Conservation (phyloP, 495 filamentous ascomycete genomes). For the Echria macrotheca region DNA sequence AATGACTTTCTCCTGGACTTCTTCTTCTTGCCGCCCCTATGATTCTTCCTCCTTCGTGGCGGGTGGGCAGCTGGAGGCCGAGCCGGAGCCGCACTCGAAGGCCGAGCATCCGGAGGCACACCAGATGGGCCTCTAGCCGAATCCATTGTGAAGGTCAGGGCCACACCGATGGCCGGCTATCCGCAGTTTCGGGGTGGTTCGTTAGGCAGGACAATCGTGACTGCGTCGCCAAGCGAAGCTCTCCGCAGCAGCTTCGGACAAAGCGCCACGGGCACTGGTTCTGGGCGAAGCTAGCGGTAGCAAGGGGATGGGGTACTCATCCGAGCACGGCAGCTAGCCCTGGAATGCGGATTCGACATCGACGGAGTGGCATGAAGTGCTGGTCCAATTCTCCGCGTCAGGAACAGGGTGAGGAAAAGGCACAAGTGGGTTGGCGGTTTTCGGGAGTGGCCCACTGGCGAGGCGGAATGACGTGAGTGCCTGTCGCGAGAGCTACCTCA, state of each 20-base stretch:
- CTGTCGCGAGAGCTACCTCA: neutral
- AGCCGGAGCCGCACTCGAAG: neutral
- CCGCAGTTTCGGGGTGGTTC: too few relatives aligned
- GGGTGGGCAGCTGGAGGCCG: conserved; percentile 2
- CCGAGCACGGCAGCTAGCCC: neutral
- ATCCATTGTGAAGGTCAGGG: too few relatives aligned
- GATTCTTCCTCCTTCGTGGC: conserved; percentile 32
- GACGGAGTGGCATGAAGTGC: conserved; percentile 5
- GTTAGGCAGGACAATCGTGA: too few relatives aligned
- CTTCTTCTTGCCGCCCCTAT: conserved; percentile 54
- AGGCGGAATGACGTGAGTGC: conserved; percentile 2
- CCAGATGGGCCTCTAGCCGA: too few relatives aligned
- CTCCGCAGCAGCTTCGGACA: too few relatives aligned
- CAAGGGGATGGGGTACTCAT: too few relatives aligned
- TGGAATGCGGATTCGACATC: neutral
- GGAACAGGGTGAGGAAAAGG: neutral
- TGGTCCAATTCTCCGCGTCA: neutral
- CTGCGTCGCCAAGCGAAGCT: too few relatives aligned
- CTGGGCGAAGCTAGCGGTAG: too few relatives aligned
- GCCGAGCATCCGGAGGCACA: too few relatives aligned
- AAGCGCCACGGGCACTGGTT: too few relatives aligned
- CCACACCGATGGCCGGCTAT: too few relatives aligned
- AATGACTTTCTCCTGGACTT: conserved; percentile 63
- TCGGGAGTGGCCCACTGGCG: neutral
- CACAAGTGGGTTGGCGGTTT: neutral